A percentile compares a stretch with the other conserved stretches of the same genome.
Evolutionary conservation across 495 filamentous ascomycete genomes (phyloP).

Genomic region (Corynascus novoguineensis): DNA sequence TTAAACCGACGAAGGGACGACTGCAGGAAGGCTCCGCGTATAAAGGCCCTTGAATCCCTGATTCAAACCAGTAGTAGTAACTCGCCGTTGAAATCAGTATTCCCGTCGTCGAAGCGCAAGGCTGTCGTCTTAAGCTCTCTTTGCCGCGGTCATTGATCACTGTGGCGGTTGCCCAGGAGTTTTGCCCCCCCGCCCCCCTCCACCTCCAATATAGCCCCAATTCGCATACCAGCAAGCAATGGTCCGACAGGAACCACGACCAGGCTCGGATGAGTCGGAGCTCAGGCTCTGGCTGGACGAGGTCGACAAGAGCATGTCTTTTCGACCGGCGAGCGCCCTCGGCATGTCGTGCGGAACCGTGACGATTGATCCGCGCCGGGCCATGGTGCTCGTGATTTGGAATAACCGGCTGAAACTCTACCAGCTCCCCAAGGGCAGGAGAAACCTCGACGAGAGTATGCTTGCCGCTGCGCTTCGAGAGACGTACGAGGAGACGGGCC

Average conservation of each 20-base stretch:
- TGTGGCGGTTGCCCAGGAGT: background rate
- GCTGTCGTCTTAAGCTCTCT: background rate
- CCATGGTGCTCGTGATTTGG: slow-evolving; percentile 37
- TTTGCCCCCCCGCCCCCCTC: background rate
- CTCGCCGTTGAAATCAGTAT: background rate
- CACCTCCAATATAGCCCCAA: too few species aligned
- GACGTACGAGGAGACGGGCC: slow-evolving; percentile 43
- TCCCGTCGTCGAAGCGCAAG: too few species aligned
- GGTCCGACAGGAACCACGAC: background rate
- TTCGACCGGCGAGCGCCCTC: slow-evolving; percentile 34
- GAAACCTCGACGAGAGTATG: slow-evolving; percentile 41
- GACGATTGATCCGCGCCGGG: slow-evolving; percentile 34
- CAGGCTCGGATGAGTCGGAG: slow-evolving; percentile 7
- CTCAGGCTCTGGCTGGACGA: slow-evolving; percentile 18
- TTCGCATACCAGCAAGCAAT: too few species aligned
- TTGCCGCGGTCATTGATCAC: background rate
- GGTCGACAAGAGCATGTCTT: slow-evolving; percentile 29
- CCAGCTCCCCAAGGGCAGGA: slow-evolving; percentile 45
- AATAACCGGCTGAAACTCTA: slow-evolving; percentile 41
- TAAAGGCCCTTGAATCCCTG: background rate
- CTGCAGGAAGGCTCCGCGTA: background rate
- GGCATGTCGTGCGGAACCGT: slow-evolving; percentile 44
- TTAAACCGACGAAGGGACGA: background rate
- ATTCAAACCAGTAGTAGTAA: background rate
- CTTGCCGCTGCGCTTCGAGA: slow-evolving; percentile 40